Evolutionary conservation across 2,329 filamentous ascomycete species (phyloP), one percentile per base, ranked within the genome.

Genomic region (Pseudogymnoascus sp.): DNA sequence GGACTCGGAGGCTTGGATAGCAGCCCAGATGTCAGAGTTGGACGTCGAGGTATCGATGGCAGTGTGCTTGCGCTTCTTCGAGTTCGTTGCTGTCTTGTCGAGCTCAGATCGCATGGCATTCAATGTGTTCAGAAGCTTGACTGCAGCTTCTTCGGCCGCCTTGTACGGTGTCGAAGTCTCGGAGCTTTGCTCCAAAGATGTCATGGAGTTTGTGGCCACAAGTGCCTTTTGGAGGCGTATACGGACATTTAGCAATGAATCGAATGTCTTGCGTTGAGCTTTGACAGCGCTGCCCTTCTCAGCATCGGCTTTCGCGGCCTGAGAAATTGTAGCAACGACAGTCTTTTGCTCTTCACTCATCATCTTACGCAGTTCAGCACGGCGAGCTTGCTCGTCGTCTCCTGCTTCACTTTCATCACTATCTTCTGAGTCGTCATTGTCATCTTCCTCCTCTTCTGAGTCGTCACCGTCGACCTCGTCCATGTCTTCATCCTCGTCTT

Each of bases 191-290:
- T 77, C 75, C 1, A 81, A 67, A 0, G 78, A 72, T 14, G 81
- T 74, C 41, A 95, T 79, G 0, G 91, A 88, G 74, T 97, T 97
- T 25, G 88, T 84, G 0, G 90, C 87, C 14, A 94, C 83, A 12
- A 99, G 77, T 1, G 90, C 91, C 74, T 97, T 97, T 74, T 99
- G 95, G 16, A 99, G 78, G 64, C 93, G 90, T 71, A 99, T 97
- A 19, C 94, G 87, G 12, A 92, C 84, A 75, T 96, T 96, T 33
- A 99, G 82, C 0, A 97, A 83, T 0, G 90, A 85, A 68, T 97
- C 93, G 71, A 96, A 99, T 0, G 88, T 85, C 65, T 87, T 88
- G 60, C 92, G 86, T 76, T 99, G 94, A 63, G 86, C 80, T 69
- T 92, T 93, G 38, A 99, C 90, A 0, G 93, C 93, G 62, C 83